Percentiles rank a stretch among this genome's conserved stretches.
Evolutionary conservation across 257 asterid species (phyloP).

Genomic region (Gentiana macrophylla): DNA sequence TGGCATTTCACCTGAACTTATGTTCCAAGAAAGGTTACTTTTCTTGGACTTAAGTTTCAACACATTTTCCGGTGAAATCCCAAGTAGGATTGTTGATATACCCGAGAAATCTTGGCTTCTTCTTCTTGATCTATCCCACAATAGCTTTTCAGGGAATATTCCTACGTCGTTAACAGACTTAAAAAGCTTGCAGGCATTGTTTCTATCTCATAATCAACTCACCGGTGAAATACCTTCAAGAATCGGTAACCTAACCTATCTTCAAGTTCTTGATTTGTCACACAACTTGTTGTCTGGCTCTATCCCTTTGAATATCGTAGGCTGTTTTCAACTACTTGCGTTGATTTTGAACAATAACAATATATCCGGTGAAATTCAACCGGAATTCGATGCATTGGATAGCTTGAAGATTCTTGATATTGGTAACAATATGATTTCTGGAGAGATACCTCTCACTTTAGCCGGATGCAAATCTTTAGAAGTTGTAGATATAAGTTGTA

Average conservation of each 20-base stretch:
- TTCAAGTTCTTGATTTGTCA: conserved; percentile 82
- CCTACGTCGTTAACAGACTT: conserved; percentile 59
- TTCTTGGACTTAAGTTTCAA: conserved; percentile 83
- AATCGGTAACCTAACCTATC: conserved; percentile 81
- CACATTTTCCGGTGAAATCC: conserved; percentile 56
- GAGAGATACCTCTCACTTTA: conserved; percentile 89
- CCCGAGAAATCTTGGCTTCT: conserved; percentile 60
- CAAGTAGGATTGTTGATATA: conserved; percentile 31
- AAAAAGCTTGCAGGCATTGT: conserved; percentile 76
- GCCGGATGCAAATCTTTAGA: conserved; percentile 96
- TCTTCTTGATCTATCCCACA: conserved; percentile 66
- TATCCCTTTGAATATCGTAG: conserved; percentile 72
- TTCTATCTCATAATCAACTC: conserved; percentile 61
- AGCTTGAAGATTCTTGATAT: conserved; percentile 64
- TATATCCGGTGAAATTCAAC: conserved; percentile 89
- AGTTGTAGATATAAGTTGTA: conserved; percentile 77
- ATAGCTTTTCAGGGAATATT: conserved; percentile 59
- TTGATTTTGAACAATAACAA: conserved; percentile 64
- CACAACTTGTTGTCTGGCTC: conserved; percentile 66
- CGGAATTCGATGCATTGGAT: conserved; percentile 90
- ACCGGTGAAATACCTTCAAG: conserved; percentile 76
- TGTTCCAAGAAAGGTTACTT: conserved; percentile 50
- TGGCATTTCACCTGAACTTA: conserved; percentile 74
- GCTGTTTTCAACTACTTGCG: conserved; percentile 80
- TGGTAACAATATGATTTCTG: conserved; percentile 62